These are phyloP conservation scores for Hemisphaericaspora lyxosophila DNA, from an alignment of 1,139 yeast genomes.

Conservation along the genomic window DNA sequence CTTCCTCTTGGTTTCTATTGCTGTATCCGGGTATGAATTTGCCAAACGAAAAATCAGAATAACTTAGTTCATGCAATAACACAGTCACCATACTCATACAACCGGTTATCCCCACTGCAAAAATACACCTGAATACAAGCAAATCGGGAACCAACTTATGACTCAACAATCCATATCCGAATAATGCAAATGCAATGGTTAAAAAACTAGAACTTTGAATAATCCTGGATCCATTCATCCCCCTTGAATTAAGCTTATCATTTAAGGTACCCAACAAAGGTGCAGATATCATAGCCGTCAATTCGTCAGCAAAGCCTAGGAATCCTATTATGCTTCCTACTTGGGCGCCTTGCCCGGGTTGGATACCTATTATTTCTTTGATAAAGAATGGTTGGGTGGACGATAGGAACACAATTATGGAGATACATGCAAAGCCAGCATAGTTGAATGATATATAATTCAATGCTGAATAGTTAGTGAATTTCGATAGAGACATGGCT, in stretches of 20 bases:
- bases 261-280: slow-evolving; percentile 66
- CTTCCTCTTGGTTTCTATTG: not conserved
- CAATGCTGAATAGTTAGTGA: slow-evolving; percentile 15
- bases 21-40: slow-evolving; percentile 14
- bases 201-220: slow-evolving; percentile 51
- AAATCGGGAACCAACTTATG: slow-evolving; percentile 43
- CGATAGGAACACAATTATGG: slow-evolving; percentile 64
- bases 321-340: slow-evolving; percentile 61
- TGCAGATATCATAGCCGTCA: slow-evolving; percentile 52
- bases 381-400: slow-evolving; percentile 70
- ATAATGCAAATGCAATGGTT: slow-evolving; percentile 46
- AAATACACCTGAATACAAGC: slow-evolving; percentile 50
- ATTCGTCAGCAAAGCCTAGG: slow-evolving; percentile 64
- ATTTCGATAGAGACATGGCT: slow-evolving; percentile 6
- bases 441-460: slow-evolving; percentile 26
- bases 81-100: slow-evolving; percentile 52
- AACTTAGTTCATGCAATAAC: slow-evolving; percentile 53
- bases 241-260: slow-evolving; percentile 38
- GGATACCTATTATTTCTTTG: slow-evolving; percentile 52
- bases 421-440: slow-evolving; percentile 51
- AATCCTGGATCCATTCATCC: slow-evolving; percentile 50
- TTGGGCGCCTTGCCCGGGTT: slow-evolving; percentile 19
- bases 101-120: slow-evolving; percentile 59
- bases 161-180: slow-evolving; percentile 45
- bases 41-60: slow-evolving; percentile 41